These are phyloP conservation scores for Epichloe baconii DNA, from an alignment of 2,329 filamentous ascomycete genomes.

Conservation along the genomic window DNA sequence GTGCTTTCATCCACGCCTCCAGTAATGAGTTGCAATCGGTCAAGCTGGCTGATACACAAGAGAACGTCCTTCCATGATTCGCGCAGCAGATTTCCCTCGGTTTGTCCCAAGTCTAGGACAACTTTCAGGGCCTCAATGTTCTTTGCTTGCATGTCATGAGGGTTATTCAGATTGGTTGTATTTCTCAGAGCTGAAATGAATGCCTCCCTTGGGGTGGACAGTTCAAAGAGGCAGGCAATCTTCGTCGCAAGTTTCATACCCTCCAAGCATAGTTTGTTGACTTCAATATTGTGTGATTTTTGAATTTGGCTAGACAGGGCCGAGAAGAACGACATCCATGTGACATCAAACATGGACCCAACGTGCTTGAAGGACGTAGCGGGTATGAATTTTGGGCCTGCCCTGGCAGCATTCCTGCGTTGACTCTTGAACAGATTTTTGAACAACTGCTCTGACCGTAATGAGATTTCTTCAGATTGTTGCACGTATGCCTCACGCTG, in stretches of 20 bases:
- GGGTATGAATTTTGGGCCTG: slow-evolving; percentile 67
- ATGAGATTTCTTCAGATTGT: slow-evolving; percentile 82
- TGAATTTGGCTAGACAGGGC: slow-evolving; percentile 88
- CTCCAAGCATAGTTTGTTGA: slow-evolving; percentile 85
- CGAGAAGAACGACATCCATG: slow-evolving; percentile 98
- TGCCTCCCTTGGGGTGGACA: slow-evolving; percentile 85
- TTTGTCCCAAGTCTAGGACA: slow-evolving; percentile 80
- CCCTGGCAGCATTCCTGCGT: slow-evolving; percentile 60
- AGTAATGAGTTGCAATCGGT: slow-evolving; percentile 87
- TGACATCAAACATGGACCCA: slow-evolving; percentile 96
- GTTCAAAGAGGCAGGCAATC: slow-evolving; percentile 84
- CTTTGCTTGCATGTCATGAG: slow-evolving; percentile 89
- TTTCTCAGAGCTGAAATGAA: slow-evolving; percentile 90
- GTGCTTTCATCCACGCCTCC: slow-evolving; percentile 87
- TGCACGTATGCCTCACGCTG: slow-evolving; percentile 89
- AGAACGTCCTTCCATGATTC: slow-evolving; percentile 93
- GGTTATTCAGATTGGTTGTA: slow-evolving; percentile 89
- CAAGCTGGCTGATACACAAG: slow-evolving; percentile 89
- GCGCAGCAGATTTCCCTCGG: slow-evolving; percentile 79
- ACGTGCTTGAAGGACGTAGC: slow-evolving; percentile 91
- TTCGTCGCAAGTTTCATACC: slow-evolving; percentile 89
- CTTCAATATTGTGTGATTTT: slow-evolving; percentile 82
- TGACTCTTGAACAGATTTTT: slow-evolving; percentile 87
- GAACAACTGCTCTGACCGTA: slow-evolving; percentile 69
- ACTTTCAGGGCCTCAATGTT: slow-evolving; percentile 91